Percentiles rank a stretch among this genome's conserved stretches.
These are phyloP conservation scores for Gliomastix tumulicola DNA, from an alignment of 2,329 filamentous ascomycete species.

Conservation along the genomic window DNA sequence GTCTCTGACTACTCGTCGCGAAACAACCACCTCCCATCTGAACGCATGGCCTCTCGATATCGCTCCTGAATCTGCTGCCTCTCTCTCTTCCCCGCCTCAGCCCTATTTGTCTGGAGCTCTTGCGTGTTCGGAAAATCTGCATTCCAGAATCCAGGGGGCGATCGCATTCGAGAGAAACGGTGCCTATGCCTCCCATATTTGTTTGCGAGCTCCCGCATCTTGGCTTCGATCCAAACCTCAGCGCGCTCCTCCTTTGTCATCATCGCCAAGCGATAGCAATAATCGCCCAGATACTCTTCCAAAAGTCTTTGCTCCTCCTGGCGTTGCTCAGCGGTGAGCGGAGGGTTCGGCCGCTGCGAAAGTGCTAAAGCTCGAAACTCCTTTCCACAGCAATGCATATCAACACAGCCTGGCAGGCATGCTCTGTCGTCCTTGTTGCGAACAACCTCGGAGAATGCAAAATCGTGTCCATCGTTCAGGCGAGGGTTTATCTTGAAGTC, in stretches of 20 bases:
- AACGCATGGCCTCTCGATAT: constrained; percentile 74
- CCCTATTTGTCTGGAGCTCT: constrained; percentile 60
- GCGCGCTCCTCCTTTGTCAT: constrained; percentile 57
- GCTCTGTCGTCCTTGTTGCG: constrained; percentile 63
- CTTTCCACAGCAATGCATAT: constrained; percentile 69
- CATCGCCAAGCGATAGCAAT: constrained; percentile 47
- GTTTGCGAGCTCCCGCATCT: constrained; percentile 65
- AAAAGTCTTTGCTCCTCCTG: constrained; percentile 42
- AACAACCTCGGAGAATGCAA: constrained; percentile 69
- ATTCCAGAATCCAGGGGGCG: constrained; percentile 86
- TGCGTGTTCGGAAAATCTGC: constrained; percentile 87
- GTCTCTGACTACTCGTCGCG: constrained; percentile 74
- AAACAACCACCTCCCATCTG: constrained; percentile 72
- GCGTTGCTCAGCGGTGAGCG: constrained; percentile 23
- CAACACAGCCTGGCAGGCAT: constrained; percentile 67
- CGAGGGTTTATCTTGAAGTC: constrained; percentile 80
- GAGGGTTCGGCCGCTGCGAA: constrained; percentile 33
- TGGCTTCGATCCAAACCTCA: constrained; percentile 67
- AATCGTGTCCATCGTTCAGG: constrained; percentile 63
- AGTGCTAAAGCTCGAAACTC: constrained; percentile 61
- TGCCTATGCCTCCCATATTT: constrained; percentile 72
- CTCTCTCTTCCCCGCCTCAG: constrained; percentile 57
- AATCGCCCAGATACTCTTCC: constrained; percentile 50
- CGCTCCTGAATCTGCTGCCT: constrained; percentile 62
- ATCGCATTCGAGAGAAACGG: constrained; percentile 60